Conservation (phyloP, 371 early-diverging fungal genomes). For the Mucor mucedo region DNA sequence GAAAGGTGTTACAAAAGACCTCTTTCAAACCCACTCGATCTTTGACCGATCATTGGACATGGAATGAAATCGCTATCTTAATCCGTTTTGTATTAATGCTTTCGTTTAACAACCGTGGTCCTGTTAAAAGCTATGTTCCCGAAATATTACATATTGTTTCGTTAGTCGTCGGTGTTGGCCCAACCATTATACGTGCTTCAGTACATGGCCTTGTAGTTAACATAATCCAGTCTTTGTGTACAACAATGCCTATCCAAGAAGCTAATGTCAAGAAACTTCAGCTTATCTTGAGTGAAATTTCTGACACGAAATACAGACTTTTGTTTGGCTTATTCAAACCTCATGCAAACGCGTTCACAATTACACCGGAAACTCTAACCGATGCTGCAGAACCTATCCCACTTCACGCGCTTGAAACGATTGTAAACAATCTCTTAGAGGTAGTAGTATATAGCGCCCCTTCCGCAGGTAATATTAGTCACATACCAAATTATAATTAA, state of each 20-base stretch:
- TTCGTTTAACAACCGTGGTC: constrained; percentile 85
- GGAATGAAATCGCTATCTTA: constrained; percentile 89
- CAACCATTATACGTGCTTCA: constrained; percentile 84
- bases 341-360: constrained; percentile 73
- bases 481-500: background rate
- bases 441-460: constrained; percentile 80
- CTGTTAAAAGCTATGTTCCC: constrained; percentile 78
- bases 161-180: constrained; percentile 83
- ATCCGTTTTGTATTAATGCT: constrained; percentile 87
- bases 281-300: constrained; percentile 68
- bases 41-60: constrained; percentile 81
- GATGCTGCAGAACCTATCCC: constrained; percentile 76
- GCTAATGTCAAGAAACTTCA: constrained; percentile 65
- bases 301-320: constrained; percentile 78
- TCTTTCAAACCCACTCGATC: constrained; percentile 74
- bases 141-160: constrained; percentile 88
- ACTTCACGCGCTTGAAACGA: constrained; percentile 76
- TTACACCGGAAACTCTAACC: constrained; percentile 63
- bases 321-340: constrained; percentile 82
- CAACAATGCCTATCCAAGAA: constrained; percentile 72
- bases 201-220: constrained; percentile 92
- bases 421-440: constrained; percentile 81
- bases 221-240: constrained; percentile 86
- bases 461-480: constrained; percentile 58
- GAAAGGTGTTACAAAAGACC: constrained; percentile 77